phyloP scores from a whole-genome alignment of 768 basidiomycete genomes.

The Lactarius hengduanensis region DNA sequence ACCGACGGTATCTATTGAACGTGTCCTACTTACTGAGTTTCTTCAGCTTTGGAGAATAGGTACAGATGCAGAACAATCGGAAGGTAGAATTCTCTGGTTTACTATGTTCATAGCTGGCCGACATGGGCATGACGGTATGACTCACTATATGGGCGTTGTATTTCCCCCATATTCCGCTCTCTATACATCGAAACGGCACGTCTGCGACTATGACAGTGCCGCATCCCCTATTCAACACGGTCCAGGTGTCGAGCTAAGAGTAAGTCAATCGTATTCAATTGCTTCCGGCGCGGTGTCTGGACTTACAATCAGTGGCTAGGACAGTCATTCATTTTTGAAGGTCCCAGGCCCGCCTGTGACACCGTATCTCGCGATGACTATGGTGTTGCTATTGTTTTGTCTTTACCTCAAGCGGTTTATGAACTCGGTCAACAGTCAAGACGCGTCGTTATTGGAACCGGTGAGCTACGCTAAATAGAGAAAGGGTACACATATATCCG shows the following conservation, averaged over 20 bases:
- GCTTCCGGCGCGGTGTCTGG: too few relatives aligned
- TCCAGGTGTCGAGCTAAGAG: too few relatives aligned
- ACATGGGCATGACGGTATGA: not conserved
- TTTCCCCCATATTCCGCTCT: too few relatives aligned
- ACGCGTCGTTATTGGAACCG: not conserved
- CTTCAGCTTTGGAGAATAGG: not conserved
- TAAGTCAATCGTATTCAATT: too few relatives aligned
- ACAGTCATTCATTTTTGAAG: not conserved
- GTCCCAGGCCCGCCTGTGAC: not conserved
- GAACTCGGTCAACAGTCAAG: not conserved
- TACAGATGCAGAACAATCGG: not conserved
- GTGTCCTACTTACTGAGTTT: too few relatives aligned
- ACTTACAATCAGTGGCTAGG: too few relatives aligned
- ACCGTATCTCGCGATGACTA: not conserved
- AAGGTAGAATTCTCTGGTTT: not conserved
- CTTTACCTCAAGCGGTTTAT: not conserved
- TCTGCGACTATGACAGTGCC: too few relatives aligned
- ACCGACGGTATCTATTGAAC: too few relatives aligned
- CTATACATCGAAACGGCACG: too few relatives aligned
- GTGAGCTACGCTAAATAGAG: not conserved
- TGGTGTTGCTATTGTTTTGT: not conserved
- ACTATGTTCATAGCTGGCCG: not conserved
- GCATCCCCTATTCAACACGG: too few relatives aligned
- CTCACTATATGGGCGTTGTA: not conserved
- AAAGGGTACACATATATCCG: not conserved